Conservation (phyloP, 2,329 filamentous ascomycete species). For the Nothophoma quercina region DNA sequence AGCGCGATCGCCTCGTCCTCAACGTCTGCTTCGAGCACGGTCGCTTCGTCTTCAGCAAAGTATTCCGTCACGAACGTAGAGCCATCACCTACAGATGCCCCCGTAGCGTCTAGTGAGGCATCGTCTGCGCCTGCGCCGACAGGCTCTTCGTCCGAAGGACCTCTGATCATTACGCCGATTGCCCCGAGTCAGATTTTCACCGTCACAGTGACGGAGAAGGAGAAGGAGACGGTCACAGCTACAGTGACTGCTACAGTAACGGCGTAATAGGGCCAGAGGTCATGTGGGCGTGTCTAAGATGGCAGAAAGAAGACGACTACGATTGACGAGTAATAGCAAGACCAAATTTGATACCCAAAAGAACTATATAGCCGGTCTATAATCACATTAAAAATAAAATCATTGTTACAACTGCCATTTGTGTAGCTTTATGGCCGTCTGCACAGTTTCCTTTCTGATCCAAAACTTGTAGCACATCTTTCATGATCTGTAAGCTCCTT, state of each 20-base stretch:
- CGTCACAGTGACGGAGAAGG: conserved; percentile 42
- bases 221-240: conserved; percentile 40
- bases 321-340: conserved; percentile 8
- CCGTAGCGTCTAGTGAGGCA: conserved; percentile 8
- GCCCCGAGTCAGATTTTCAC: conserved; percentile 44
- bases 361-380: conserved; percentile 7
- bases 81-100: conserved; percentile 11
- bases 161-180: conserved; percentile 45
- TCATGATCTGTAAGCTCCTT: no score
- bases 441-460: no score
- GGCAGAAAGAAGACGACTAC: neutral
- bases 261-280: neutral
- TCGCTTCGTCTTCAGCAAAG: neutral
- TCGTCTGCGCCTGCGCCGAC: conserved; percentile 16
- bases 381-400: no score
- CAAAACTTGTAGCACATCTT: no score
- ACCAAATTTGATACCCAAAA: conserved; percentile 23
- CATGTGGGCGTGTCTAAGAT: neutral
- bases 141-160: conserved; percentile 27
- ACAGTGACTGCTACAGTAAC: conserved; percentile 32
- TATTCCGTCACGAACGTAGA: conserved; percentile 11
- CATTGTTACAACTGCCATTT: no score
- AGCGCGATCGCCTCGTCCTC: neutral
- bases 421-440: no score
- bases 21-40: neutral